Conservation (phyloP, 257 asterid species). For the Solanum bukasovii region DNA sequence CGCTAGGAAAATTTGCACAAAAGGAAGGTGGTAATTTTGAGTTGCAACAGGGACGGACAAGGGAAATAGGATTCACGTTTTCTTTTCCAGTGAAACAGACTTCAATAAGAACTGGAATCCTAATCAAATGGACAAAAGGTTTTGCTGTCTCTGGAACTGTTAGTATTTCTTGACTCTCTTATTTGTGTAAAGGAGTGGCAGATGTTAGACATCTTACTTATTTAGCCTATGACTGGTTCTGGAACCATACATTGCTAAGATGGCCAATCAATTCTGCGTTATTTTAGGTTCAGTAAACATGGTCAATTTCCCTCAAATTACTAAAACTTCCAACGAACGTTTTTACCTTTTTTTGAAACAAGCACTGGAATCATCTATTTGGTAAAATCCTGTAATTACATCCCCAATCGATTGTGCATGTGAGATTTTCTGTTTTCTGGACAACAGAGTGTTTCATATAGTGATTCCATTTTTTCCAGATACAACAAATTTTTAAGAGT, state of each 20-base stretch:
- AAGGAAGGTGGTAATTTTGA: constrained; percentile 49
- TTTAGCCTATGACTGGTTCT: background rate
- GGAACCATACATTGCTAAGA: background rate
- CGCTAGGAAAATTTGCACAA: constrained; percentile 42
- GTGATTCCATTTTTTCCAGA: background rate
- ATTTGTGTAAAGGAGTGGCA: background rate
- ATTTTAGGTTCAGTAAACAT: background rate
- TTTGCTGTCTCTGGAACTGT: constrained; percentile 72
- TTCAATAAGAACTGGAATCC: constrained; percentile 60
- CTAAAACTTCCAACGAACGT: background rate
- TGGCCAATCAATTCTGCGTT: background rate
- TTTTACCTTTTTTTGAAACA: background rate
- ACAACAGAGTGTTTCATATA: background rate
- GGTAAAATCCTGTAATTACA: background rate
- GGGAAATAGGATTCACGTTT: constrained; percentile 73
- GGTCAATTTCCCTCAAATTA: background rate
- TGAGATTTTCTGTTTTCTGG: background rate
- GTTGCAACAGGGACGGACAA: constrained; percentile 30
- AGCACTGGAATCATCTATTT: background rate
- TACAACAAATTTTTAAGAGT: background rate
- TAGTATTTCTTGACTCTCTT: constrained; percentile 18
- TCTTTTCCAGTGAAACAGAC: constrained; percentile 80
- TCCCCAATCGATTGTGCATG: background rate
- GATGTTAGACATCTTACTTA: background rate
- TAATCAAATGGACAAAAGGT: constrained; percentile 78